Evolutionary conservation across 2,329 filamentous ascomycete species (phyloP), one percentile per base, ranked within the genome.

Genomic region (Talaromyces sp.): DNA sequence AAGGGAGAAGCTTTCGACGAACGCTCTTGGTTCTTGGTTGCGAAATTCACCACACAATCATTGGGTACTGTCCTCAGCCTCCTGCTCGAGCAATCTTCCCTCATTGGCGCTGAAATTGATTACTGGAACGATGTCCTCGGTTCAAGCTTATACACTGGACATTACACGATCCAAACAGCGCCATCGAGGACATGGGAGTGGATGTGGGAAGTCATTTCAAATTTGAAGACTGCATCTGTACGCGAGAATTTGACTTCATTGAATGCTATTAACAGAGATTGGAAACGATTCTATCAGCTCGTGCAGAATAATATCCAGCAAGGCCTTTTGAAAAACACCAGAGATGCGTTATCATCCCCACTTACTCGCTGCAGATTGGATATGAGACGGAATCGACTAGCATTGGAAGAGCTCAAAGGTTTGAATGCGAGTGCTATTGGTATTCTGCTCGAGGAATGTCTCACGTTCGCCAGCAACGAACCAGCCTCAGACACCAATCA

Each of bases 371-470:
- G 6, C 24, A 58, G 64, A 24, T 37, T 37, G 14, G 10, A 63
- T 16, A 54, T 66, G 8, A 58, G 64, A 27, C 43, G 60, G 56
- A 59, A 63, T 2, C 60, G 45, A 47, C 56, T 60, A 39, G 31
- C 57, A 7, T 45, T 66, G 11, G 58, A 61, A 41, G 19, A 19
- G 10, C 54, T 54, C 43, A 63, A 60, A 37, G 45, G 54, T 24
- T 37, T 66, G 10, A 60, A 66, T 35, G 64, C 64, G 9, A 63
- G 60, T 35, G 64, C 60, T n/a, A 41, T 63, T 41, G 64, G 64
- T 27, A 58, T 66, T 41, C n/a, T 66, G 37, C 56, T 66, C n/a
- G 59, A 66, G 24, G 64, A 66, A 47, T 63, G 60, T 56, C 57
- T 66, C 45, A 60, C 60, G 7, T 59, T 66, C 22, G 56, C 60